Evolutionary conservation across 2,329 filamentous ascomycete species (phyloP).

Genomic region (Diaporthe citri): DNA sequence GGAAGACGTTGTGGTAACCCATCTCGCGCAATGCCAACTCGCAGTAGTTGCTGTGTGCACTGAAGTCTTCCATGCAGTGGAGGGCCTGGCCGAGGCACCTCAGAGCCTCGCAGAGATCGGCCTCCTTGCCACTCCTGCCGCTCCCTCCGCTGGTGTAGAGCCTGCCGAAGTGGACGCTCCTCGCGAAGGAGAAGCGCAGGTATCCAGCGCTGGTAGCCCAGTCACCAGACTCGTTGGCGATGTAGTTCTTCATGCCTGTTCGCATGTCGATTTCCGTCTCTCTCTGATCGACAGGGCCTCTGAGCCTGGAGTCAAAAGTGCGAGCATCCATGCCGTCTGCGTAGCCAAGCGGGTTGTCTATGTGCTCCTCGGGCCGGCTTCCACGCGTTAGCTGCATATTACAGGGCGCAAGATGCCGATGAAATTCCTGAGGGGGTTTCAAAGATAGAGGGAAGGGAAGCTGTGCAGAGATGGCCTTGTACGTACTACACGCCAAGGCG

Average conservation of each 20-base stretch:
- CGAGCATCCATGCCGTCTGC: conserved; percentile 89
- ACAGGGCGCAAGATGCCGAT: not conserved
- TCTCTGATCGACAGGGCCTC: conserved; percentile 78
- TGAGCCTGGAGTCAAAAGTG: conserved; percentile 82
- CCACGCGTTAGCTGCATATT: not conserved
- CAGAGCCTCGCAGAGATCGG: conserved; percentile 84
- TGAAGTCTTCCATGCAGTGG: conserved; percentile 84
- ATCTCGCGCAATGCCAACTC: conserved; percentile 82
- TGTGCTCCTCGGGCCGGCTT: conserved; percentile 76
- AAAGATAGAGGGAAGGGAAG: not conserved
- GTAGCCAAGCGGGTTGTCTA: conserved; percentile 86
- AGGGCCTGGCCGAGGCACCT: conserved; percentile 81
- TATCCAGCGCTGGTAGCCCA: conserved; percentile 95
- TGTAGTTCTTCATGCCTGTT: conserved; percentile 99
- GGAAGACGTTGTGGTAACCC: conserved; percentile 76
- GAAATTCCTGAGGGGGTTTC: too few relatives aligned
- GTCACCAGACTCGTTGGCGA: conserved; percentile 86
- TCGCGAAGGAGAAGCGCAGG: conserved; percentile 79
- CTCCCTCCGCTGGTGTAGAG: conserved; percentile 76
- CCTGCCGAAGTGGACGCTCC: conserved; percentile 82
- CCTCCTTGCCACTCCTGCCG: conserved; percentile 74
- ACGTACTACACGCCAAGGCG: conserved; percentile 77
- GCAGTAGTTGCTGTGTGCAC: conserved; percentile 86
- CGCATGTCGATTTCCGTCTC: conserved; percentile 80
- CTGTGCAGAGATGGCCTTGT: not conserved